Evolutionary conservation across 2,329 filamentous ascomycete species (phyloP).

Genomic region (Penicillium sp.): DNA sequence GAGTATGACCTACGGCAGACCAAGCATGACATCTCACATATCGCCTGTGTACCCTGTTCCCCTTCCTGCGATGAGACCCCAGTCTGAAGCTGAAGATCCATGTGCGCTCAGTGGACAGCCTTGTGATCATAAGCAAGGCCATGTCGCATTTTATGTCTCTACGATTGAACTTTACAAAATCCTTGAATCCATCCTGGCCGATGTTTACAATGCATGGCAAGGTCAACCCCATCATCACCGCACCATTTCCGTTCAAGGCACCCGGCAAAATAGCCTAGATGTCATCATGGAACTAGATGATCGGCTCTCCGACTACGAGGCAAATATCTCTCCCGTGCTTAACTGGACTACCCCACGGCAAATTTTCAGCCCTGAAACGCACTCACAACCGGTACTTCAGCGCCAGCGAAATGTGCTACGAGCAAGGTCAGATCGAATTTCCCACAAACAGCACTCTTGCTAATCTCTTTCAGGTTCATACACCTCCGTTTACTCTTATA

Average conservation of each 20-base stretch:
- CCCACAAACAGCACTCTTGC: background rate
- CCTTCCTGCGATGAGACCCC: conserved; percentile 20
- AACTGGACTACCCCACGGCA: conserved; percentile 22
- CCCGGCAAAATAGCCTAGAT: conserved; percentile 24
- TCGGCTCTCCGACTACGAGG: conserved; percentile 25
- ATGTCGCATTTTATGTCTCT: conserved; percentile 29
- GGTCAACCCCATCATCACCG: conserved; percentile 14
- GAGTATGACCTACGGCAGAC: conserved; percentile 42
- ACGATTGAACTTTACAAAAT: conserved; percentile 31
- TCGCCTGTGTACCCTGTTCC: conserved; percentile 17
- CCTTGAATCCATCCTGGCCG: conserved; percentile 35
- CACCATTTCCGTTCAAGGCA: conserved; percentile 5
- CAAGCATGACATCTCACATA: conserved; percentile 36
- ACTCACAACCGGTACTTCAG: conserved; percentile 13
- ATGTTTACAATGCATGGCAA: conserved; percentile 36
- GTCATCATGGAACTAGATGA: conserved; percentile 30
- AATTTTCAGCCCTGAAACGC: background rate
- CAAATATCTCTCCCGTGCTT: conserved; percentile 23
- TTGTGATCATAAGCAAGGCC: conserved; percentile 13
- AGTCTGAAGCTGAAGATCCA: conserved; percentile 16
- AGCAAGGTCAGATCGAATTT: conserved; percentile 21
- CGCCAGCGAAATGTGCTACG: conserved; percentile 33
- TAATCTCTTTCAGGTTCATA: conserved; percentile 25
- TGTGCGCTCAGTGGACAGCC: conserved; percentile 13
- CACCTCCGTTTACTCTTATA: conserved; percentile 37